Evolutionary conservation across 768 basidiomycete genomes (phyloP).

Genomic region (Agaricus sinodeliciosus): DNA sequence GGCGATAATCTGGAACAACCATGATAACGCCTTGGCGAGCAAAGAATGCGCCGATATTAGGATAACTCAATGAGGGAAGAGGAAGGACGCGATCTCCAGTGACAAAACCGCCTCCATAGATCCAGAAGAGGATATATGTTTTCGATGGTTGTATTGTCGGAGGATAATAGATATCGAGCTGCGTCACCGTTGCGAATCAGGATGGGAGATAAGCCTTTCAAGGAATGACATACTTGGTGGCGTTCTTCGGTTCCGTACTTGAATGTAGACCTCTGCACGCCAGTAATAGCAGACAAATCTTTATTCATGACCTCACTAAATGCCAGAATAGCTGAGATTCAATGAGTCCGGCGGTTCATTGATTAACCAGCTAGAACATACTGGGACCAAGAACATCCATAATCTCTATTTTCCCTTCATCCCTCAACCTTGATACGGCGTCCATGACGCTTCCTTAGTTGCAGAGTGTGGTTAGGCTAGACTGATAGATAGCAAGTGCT

Average conservation of each 20-base stretch:
- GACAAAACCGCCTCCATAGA: constrained; percentile 63
- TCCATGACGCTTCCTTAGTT: background rate
- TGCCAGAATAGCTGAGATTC: background rate
- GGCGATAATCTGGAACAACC: constrained; percentile 65
- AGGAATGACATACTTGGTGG: constrained; percentile 33
- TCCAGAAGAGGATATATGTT: constrained; percentile 54
- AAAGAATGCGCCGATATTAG: constrained; percentile 54
- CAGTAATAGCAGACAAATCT: background rate
- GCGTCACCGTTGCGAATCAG: constrained; percentile 15
- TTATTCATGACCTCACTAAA: background rate
- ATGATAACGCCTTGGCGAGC: constrained; percentile 51
- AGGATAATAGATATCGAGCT: constrained; percentile 66
- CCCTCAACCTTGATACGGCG: background rate
- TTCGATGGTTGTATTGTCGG: constrained; percentile 18
- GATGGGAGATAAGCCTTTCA: background rate
- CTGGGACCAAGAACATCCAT: constrained; percentile 3
- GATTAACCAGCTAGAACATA: background rate
- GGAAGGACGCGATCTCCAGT: constrained; percentile 39
- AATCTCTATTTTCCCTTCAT: background rate
- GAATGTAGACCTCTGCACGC: constrained; percentile 36
- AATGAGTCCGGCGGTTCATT: background rate
- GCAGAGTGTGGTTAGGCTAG: no score
- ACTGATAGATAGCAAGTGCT: no score
- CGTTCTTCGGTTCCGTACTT: constrained; percentile 47
- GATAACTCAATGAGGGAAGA: constrained; percentile 42